Base-by-base conservation (phyloP, 192 early-diverging fungal species). In the Entomortierella parvispora region DNA sequence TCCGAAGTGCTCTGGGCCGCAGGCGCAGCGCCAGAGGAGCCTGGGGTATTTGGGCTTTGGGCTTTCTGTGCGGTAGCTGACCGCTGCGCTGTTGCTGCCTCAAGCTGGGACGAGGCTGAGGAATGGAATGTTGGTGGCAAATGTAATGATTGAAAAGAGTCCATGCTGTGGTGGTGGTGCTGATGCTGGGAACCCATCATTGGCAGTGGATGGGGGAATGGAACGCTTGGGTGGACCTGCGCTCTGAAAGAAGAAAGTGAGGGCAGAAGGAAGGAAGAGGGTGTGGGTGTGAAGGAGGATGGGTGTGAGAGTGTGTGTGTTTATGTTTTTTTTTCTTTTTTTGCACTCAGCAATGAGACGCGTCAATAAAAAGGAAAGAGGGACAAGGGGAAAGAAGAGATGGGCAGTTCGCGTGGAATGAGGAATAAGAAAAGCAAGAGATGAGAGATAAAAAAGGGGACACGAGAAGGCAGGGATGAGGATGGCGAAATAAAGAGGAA, bases 51-150 rank as follows among this genome's bases (percentile, higher is more conserved):
- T 15, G 3, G 43, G 50, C 15, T 61, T 69, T 15, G 48, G 37
- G 3, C 40, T 48, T 15, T 51, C 40, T 25, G 57, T 31, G 33
- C 58, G 23, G 7, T 45, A 42, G 5, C 52, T 46, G 32, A 11
- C n/a, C n/a, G 63, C 11, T 33, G 57, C 8, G 14, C 8, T n/a
- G 29, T n/a, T n/a, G 31, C 32, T 26, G 17, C 18, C 17, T 15
- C 54, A 56, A n/a, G 31, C 18, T 23, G 18, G 32, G 29, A 26
- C 17, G 33, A 33, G 54, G 3, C 15, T 23, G 47, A 49, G n/a
- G 69, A 52, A 23, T 23, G 18, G 34, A 63, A 63, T 4, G 65
- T 67, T 0, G 71, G 71, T 17, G 63, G 71, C 42, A 74, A 31
- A 55, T 46, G 63, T 40, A 74, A 50, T 15, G 40, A 58, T 32